phyloP scores from a whole-genome alignment of 257 asterid genomes.

The Linaria vulgaris region DNA sequence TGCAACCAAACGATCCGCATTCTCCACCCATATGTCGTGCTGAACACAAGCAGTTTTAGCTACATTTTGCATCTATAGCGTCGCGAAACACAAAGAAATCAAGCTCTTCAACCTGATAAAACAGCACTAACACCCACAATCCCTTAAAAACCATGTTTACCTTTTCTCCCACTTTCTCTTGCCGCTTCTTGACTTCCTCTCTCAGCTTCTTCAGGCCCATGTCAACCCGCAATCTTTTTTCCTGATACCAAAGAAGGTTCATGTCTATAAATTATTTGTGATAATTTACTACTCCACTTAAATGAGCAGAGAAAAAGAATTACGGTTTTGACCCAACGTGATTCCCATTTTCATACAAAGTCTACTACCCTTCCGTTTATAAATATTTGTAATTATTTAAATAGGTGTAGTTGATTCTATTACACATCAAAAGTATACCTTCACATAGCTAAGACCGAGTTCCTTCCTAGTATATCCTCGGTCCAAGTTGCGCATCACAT shows the following conservation, averaged over 20 bases:
- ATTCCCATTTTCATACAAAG: no score
- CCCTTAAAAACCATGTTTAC: constrained; percentile 25
- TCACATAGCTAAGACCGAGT: constrained; percentile 65
- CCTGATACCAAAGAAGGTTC: constrained; percentile 36
- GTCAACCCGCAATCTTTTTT: constrained; percentile 61
- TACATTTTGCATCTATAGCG: constrained; percentile 54
- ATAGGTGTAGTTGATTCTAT: neutral
- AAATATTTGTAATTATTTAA: neutral
- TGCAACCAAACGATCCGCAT: constrained; percentile 60
- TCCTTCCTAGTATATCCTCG: constrained; percentile 71
- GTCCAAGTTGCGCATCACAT: constrained; percentile 75
- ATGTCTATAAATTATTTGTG: neutral
- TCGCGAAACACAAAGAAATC: neutral
- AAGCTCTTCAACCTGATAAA: neutral
- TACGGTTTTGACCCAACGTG: no score
- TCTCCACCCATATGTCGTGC: constrained; percentile 57
- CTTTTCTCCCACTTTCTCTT: constrained; percentile 69
- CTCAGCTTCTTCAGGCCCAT: constrained; percentile 49
- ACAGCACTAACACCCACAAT: neutral
- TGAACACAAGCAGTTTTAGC: constrained; percentile 40
- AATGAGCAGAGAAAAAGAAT: no score
- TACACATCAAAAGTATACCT: constrained; percentile 32
- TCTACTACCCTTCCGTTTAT: no score
- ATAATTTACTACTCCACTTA: neutral
- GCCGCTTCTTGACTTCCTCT: constrained; percentile 64